phyloP scores from a whole-genome alignment of 805 yeast species.

The Wickerhamiella allomyrinae region DNA sequence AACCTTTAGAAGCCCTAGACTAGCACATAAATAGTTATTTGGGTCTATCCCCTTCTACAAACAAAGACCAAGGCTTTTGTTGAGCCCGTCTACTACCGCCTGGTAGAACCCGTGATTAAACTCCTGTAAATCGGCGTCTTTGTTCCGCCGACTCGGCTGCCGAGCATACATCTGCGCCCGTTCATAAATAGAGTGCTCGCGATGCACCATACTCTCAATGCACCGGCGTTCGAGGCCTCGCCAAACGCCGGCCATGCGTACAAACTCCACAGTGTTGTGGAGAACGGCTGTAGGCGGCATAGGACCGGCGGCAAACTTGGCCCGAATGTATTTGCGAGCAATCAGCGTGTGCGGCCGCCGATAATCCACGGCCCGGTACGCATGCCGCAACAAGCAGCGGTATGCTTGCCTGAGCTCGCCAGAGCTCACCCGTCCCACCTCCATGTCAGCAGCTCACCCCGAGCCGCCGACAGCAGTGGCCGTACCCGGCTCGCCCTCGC shows the following conservation, averaged over 20 bases:
- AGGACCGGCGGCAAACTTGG: constrained; percentile 4
- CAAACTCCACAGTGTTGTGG: constrained; percentile 13
- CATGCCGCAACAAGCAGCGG: constrained; percentile 9
- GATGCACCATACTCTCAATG: constrained; percentile 9
- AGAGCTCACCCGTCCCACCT: neutral
- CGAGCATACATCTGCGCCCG: neutral
- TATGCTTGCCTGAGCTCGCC: neutral
- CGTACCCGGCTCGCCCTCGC: no score
- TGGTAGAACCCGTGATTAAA: constrained; percentile 20
- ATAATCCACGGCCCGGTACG: constrained; percentile 10
- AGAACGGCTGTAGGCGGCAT: constrained; percentile 4
- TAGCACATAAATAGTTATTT: no score
- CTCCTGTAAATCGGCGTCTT: constrained; percentile 34
- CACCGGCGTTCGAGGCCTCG: constrained; percentile 18
- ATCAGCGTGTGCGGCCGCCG: constrained; percentile 8
- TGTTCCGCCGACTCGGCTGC: constrained; percentile 17
- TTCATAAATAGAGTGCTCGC: constrained; percentile 7
- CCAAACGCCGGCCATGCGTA: constrained; percentile 14
- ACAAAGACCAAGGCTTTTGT: constrained; percentile 21
- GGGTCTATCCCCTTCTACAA: no score
- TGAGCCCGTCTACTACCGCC: constrained; percentile 8
- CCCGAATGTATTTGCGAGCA: constrained; percentile 6
- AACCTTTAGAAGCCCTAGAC: no score
- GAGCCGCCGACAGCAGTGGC: neutral
- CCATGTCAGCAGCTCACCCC: neutral